Percentiles rank a stretch among this genome's conserved stretches.
Conservation (phyloP, 2,329 filamentous ascomycete genomes). For the Diaporthe sp. region DNA sequence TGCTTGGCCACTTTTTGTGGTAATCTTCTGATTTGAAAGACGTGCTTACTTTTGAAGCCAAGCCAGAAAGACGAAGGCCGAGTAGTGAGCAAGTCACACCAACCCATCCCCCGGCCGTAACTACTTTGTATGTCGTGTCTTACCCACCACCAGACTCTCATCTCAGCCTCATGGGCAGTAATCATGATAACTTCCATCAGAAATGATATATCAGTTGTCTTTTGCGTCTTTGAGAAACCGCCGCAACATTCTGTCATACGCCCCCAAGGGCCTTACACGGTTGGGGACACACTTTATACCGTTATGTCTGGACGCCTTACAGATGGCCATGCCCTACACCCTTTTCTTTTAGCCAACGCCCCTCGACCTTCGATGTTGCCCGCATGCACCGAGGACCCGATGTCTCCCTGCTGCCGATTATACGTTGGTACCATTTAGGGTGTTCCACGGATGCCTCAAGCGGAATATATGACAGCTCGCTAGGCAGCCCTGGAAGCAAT, state of each 20-base stretch:
- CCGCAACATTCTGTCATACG: constrained; percentile 11
- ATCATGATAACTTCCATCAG: constrained; percentile 19
- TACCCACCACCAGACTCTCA: constrained; percentile 18
- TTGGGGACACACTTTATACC: constrained; percentile 11
- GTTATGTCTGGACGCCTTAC: not conserved
- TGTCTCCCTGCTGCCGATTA: constrained; percentile 31
- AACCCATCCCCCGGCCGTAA: constrained; percentile 3
- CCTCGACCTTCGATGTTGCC: not conserved
- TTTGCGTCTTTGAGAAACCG: constrained; percentile 15
- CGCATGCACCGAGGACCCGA: constrained; percentile 7
- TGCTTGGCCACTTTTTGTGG: not conserved
- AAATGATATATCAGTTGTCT: constrained; percentile 40
- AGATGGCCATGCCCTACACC: constrained; percentile 20
- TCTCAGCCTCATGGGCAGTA: constrained; percentile 40
- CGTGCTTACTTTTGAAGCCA: not conserved
- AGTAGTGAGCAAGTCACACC: constrained; percentile 36
- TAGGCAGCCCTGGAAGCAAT: constrained; percentile 29
- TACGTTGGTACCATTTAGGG: constrained; percentile 19
- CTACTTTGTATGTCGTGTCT: constrained; percentile 31
- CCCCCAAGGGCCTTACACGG: not conserved
- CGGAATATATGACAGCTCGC: constrained; percentile 39
- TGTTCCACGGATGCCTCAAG: constrained; percentile 24
- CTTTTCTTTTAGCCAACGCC: constrained; percentile 5
- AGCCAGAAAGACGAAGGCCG: not conserved
- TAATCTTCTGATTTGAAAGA: not conserved